These are phyloP conservation scores for Daldinia grandis DNA, from an alignment of 495 filamentous ascomycete genomes.

Conservation along the genomic window DNA sequence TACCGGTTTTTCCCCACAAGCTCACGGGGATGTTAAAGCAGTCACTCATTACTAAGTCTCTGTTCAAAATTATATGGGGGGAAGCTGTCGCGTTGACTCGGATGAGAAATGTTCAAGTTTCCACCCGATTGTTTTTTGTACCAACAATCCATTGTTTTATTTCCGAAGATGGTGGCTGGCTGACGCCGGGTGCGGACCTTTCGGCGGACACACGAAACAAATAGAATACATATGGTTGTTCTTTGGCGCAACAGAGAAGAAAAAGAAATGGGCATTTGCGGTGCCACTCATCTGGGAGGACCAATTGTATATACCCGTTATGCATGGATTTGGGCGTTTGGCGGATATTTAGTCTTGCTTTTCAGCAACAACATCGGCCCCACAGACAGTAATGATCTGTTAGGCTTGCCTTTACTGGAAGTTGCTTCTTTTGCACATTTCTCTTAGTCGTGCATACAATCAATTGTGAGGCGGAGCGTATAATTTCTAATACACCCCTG, in stretches of 20 bases:
- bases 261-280: constrained; percentile 15
- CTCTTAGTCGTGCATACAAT: neutral
- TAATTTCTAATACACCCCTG: neutral
- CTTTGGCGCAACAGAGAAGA: constrained; percentile 14
- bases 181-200: constrained; percentile 31
- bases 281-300: neutral
- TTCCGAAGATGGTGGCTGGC: constrained; percentile 15
- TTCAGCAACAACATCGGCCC: neutral
- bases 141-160: constrained; percentile 21
- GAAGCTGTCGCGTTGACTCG: neutral
- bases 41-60: constrained; percentile 7
- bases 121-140: constrained; percentile 20
- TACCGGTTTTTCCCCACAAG: constrained; percentile 1
- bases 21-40: neutral
- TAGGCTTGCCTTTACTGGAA: neutral
- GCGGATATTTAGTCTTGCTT: constrained; percentile 22
- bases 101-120: neutral
- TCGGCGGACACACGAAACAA: constrained; percentile 8
- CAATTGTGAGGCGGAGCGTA: neutral
- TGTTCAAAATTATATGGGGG: neutral
- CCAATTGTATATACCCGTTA: constrained; percentile 38
- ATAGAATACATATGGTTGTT: constrained; percentile 29
- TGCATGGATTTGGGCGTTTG: constrained; percentile 37
- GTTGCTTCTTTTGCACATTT: neutral
- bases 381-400: neutral